Conservation (phyloP, 306 rosid species). For the Datisca glomerata region DNA sequence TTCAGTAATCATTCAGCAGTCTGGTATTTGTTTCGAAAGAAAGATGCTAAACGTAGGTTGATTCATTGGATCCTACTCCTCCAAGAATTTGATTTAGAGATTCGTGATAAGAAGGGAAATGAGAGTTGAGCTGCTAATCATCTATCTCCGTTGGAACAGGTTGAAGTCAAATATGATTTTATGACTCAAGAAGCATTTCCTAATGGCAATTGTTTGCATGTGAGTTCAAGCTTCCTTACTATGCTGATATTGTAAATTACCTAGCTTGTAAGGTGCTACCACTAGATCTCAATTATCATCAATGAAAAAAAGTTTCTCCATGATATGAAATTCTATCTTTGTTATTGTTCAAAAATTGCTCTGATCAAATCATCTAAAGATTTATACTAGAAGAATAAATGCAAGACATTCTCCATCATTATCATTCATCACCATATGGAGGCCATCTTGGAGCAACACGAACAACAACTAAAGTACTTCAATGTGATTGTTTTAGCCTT, state of each 20-base stretch:
- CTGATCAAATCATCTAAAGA: background rate
- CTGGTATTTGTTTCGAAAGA: background rate
- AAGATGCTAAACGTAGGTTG: background rate
- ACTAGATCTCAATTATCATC: background rate
- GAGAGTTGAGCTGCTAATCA: background rate
- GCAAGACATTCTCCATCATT: constrained; percentile 1
- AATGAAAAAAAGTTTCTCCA: background rate
- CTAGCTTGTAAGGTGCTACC: background rate
- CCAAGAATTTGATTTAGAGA: constrained; percentile 3
- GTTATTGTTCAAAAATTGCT: background rate
- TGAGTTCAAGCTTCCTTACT: background rate
- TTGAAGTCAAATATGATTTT: too few relatives aligned
- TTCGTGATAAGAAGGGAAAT: background rate
- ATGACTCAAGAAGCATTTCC: background rate
- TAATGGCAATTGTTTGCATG: background rate
- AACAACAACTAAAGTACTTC: background rate
- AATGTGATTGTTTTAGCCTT: background rate
- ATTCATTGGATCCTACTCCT: background rate
- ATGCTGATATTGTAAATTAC: background rate
- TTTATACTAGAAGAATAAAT: background rate
- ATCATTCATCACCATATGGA: constrained; percentile 1
- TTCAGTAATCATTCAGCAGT: too few relatives aligned
- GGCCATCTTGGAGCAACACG: background rate
- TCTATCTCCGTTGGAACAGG: background rate
- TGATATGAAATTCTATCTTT: background rate